phyloP scores from a whole-genome alignment of 805 yeast species.

The Isabelozyma rhagii region DNA sequence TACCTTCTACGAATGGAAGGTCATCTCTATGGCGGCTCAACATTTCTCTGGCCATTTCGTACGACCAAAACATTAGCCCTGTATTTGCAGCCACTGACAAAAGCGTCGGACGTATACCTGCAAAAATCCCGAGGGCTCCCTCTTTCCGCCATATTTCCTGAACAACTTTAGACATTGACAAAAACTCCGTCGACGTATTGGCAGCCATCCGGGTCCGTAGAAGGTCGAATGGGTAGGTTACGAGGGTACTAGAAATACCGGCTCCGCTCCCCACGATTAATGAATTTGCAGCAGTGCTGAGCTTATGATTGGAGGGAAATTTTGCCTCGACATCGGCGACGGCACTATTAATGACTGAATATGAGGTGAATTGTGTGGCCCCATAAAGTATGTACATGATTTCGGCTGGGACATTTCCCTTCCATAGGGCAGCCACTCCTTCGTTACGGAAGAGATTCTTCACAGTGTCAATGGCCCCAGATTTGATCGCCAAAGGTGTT shows the following conservation, averaged over 20 bases:
- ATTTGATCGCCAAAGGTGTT: slow-evolving; percentile 8
- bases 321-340: slow-evolving; percentile 19
- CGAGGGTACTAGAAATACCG: slow-evolving; percentile 68
- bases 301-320: not conserved
- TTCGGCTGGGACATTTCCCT: slow-evolving; percentile 93
- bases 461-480: slow-evolving; percentile 37
- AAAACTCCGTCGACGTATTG: slow-evolving; percentile 35
- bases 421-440: slow-evolving; percentile 83
- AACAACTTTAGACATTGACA: slow-evolving; percentile 32
- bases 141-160: slow-evolving; percentile 22
- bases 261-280: slow-evolving; percentile 69
- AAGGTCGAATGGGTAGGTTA: slow-evolving; percentile 89
- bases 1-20: slow-evolving; percentile 46
- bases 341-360: slow-evolving; percentile 49
- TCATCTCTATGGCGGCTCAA: slow-evolving; percentile 16
- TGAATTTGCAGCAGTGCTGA: slow-evolving; percentile 18
- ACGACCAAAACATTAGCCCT: slow-evolving; percentile 72
- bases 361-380: slow-evolving; percentile 76
- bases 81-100: slow-evolving; percentile 66
- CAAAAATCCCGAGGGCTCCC: slow-evolving; percentile 47
- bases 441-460: slow-evolving; percentile 52
- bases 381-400: slow-evolving; percentile 83
- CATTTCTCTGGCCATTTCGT: slow-evolving; percentile 48
- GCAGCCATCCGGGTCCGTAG: slow-evolving; percentile 84
- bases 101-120: slow-evolving; percentile 51